Base-by-base conservation (phyloP, 257 asterid species). In the Anisodus tanguticus region DNA sequence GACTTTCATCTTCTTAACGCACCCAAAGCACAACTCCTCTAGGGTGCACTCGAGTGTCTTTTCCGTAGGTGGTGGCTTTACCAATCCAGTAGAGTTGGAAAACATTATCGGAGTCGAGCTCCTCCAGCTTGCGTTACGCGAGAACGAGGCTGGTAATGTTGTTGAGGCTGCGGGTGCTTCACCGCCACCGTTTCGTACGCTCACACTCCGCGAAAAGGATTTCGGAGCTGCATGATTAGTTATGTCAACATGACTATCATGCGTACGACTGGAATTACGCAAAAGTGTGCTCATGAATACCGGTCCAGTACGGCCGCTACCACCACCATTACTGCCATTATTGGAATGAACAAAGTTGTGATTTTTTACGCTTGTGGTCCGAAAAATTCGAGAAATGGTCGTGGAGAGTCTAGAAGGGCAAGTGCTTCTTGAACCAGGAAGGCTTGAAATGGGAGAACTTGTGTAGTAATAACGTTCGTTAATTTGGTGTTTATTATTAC, bases 21-120 rank as follows among this genome's bases (percentile, higher is more conserved):
- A 89, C 35, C 98, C 98, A 59, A 92, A 95, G 71, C 98, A 95
- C 49, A 93, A 88, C 87, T 95, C 98, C 82, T 95, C 96, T 10
- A 95, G 93, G 31, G 93, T 91, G 89, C 98, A 95, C 0, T 95
- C 93, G 5, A 95, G 92, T 57, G 89, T 90, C 85, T 80, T 60
- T 83, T 88, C 93, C 87, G 87, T 86, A 1, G 96, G 82, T 2
- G 93, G 89, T 2, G 94, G 97, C 71, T 90, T 95, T n/a, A 91
- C 43, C 59, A 91, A 66, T 49, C 94, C 94, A 16, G 74, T 78
- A 1, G 97, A 94, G 89, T 85, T 91, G 0, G 97, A 90, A 22
- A 87, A 94, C 80, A 92, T 70, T 45, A 94, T 94, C 2, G 90
- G 87, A 55, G 90, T 89, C 0, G 92, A 63, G 69, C 86, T 89